Percentiles rank a stretch among this genome's conserved stretches.
Conservation (phyloP, 2,329 filamentous ascomycete species). For the Fusarium siculi region DNA sequence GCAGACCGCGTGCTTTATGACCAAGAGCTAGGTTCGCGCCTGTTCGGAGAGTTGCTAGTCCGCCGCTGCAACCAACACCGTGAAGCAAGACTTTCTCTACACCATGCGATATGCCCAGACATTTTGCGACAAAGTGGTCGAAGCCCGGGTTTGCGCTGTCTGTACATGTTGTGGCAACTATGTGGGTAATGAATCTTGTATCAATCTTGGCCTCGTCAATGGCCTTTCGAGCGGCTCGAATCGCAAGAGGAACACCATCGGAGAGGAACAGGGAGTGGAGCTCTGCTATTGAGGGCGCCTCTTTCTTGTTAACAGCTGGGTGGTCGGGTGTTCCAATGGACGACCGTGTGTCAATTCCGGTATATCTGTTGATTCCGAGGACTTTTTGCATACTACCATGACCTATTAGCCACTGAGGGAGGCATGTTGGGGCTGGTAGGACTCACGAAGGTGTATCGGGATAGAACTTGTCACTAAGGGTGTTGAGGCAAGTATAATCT, state of each 20-base stretch:
- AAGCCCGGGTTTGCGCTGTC: constrained; percentile 76
- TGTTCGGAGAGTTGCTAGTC: constrained; percentile 69
- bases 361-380: constrained; percentile 70
- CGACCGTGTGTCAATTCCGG: constrained; percentile 71
- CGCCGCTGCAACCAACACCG: constrained; percentile 73
- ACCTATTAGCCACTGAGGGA: not conserved
- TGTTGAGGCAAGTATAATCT: constrained; percentile 61
- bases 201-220: constrained; percentile 64
- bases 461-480: constrained; percentile 66
- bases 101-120: constrained; percentile 65
- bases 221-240: constrained; percentile 65
- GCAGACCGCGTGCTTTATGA: constrained; percentile 65
- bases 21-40: constrained; percentile 75
- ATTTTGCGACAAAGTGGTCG: constrained; percentile 71
- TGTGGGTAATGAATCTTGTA: constrained; percentile 68
- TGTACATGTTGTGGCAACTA: constrained; percentile 75
- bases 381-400: constrained; percentile 68
- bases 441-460: constrained; percentile 68
- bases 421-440: not conserved
- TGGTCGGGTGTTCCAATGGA: constrained; percentile 71
- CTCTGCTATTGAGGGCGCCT: constrained; percentile 63
- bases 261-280: constrained; percentile 66
- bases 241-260: constrained; percentile 67
- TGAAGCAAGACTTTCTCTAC: constrained; percentile 74
- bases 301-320: constrained; percentile 67